Evolutionary conservation across 768 basidiomycete genomes (phyloP).

Genomic region (Podaxis sp.): DNA sequence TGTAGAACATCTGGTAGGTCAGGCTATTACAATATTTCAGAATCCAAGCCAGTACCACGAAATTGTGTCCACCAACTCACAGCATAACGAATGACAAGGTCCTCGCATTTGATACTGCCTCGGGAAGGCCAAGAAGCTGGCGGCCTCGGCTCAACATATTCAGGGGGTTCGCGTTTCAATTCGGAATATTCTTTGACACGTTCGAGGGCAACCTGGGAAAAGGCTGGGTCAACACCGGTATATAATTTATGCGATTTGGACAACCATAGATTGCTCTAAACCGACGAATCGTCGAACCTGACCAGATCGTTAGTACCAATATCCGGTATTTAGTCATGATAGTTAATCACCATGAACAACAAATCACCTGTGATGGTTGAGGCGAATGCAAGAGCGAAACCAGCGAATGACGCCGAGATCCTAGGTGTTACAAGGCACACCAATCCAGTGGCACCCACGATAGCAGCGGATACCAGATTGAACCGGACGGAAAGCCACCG

Average conservation of each 20-base stretch:
- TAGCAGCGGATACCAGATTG: slow-evolving; percentile 71
- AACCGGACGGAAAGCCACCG: slow-evolving; percentile 90
- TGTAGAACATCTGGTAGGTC: slow-evolving; percentile 88
- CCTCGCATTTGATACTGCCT: slow-evolving; percentile 69
- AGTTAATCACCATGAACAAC: slow-evolving; percentile 53
- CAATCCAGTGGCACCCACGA: slow-evolving; percentile 72
- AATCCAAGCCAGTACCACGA: neutral
- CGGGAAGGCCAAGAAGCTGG: slow-evolving; percentile 73
- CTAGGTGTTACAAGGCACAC: slow-evolving; percentile 66
- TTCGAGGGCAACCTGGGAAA: slow-evolving; percentile 71
- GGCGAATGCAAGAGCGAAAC: slow-evolving; percentile 86
- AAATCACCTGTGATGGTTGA: slow-evolving; percentile 73
- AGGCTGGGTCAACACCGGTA: neutral
- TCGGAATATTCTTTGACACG: slow-evolving; percentile 92
- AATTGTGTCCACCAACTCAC: slow-evolving; percentile 46
- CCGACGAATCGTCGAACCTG: slow-evolving; percentile 80
- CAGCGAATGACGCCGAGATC: slow-evolving; percentile 80
- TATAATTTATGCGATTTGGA: neutral
- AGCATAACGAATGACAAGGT: slow-evolving; percentile 76
- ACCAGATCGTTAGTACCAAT: neutral
- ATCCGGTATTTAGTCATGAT: neutral
- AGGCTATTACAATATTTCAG: slow-evolving; percentile 46
- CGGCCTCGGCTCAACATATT: slow-evolving; percentile 87
- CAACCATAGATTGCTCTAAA: slow-evolving; percentile 90
- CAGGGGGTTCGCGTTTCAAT: slow-evolving; percentile 71